These are phyloP conservation scores for Nephelium lappaceum DNA, from an alignment of 345 rosid genomes.

Conservation along the genomic window DNA sequence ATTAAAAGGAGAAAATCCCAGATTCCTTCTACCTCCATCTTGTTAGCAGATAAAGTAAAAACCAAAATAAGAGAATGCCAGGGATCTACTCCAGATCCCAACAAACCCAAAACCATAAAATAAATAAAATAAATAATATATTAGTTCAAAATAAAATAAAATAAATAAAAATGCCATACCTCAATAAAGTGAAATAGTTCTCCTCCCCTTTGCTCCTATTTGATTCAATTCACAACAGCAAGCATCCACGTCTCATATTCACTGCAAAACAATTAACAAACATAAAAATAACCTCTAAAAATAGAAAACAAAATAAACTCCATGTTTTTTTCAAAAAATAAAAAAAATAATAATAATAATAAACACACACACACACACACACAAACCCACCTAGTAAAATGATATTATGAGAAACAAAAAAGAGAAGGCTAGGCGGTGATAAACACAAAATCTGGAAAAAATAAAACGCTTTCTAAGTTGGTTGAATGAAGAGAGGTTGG, in stretches of 20 bases:
- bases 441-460: too few relatives aligned
- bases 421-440: too few relatives aligned
- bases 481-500: not conserved
- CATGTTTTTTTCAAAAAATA: not conserved
- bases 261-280: constrained; percentile 20
- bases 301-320: not conserved
- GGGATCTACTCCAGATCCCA: constrained; percentile 46
- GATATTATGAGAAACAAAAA: not conserved
- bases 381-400: not conserved
- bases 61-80: constrained; percentile 33
- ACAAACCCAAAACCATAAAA: constrained; percentile 11
- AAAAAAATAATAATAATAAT: too few relatives aligned
- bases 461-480: not conserved
- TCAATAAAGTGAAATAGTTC: constrained; percentile 17
- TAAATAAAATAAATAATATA: constrained; percentile 12
- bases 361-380: too few relatives aligned
- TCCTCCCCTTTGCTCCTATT: not conserved
- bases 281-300: not conserved
- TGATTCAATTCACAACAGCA: constrained; percentile 22
- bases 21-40: constrained; percentile 22
- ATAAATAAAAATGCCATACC: constrained; percentile 16
- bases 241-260: constrained; percentile 19
- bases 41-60: constrained; percentile 17
- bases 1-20: constrained; percentile 12
- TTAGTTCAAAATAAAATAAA: not conserved